Conservation (phyloP, 1,284 basidiomycete species). For the Rhodotorula mucilaginosa region DNA sequence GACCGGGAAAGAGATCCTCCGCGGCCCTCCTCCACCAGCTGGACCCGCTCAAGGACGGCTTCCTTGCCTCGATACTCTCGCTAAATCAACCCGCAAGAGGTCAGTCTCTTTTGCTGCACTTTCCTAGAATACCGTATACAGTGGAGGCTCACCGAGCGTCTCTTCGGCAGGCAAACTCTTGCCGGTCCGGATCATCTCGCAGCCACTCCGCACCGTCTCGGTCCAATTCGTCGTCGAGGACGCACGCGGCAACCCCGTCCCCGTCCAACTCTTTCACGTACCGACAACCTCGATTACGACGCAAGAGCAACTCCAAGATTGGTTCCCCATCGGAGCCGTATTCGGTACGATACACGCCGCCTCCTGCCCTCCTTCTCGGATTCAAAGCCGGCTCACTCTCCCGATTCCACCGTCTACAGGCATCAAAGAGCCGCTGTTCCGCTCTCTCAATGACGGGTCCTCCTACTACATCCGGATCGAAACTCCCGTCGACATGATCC, state of each 20-base stretch:
- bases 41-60: neutral
- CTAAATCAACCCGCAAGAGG: constrained; percentile 15
- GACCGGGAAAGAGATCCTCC: constrained; percentile 13
- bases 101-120: neutral
- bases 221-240: constrained; percentile 35
- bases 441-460: constrained; percentile 8
- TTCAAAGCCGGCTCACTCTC: too few relatives aligned
- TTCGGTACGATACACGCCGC: constrained; percentile 17
- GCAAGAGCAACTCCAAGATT: constrained; percentile 1
- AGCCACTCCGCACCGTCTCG: constrained; percentile 12
- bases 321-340: constrained; percentile 14
- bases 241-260: neutral
- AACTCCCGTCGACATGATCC: constrained; percentile 24
- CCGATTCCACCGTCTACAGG: constrained; percentile 3
- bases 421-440: constrained; percentile 27
- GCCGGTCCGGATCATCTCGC: constrained; percentile 7
- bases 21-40: neutral
- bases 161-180: constrained; percentile 17
- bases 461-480: constrained; percentile 28
- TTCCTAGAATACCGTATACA: too few relatives aligned
- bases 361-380: too few relatives aligned
- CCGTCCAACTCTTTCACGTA: constrained; percentile 24
- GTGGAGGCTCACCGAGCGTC: too few relatives aligned
- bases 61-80: neutral
- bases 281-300: neutral